Percentiles rank a stretch among this genome's conserved stretches.
phyloP scores from a whole-genome alignment of 2,329 filamentous ascomycete genomes.

The Aspergillus arachidicola region DNA sequence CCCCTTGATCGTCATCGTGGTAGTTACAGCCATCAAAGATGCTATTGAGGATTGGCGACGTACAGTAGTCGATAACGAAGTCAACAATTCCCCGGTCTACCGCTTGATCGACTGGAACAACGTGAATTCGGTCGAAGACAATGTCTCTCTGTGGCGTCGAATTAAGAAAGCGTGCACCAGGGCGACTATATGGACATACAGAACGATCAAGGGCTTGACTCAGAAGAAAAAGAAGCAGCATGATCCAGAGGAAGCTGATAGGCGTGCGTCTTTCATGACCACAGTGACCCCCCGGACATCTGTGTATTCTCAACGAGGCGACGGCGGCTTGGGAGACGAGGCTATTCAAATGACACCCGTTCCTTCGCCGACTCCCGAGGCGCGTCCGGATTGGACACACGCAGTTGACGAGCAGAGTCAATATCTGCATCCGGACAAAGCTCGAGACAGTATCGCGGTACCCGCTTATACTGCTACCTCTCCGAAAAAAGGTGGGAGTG shows the following conservation, averaged over 20 bases:
- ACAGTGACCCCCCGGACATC: slow-evolving; percentile 59
- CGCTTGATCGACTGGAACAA: slow-evolving; percentile 86
- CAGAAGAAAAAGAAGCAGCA: slow-evolving; percentile 48
- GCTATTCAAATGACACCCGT: slow-evolving; percentile 97
- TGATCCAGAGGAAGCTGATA: slow-evolving; percentile 49
- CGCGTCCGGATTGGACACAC: slow-evolving; percentile 48
- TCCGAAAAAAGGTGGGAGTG: slow-evolving; percentile 59
- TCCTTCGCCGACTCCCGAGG: slow-evolving; percentile 71
- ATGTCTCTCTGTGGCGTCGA: slow-evolving; percentile 80
- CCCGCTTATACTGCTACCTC: slow-evolving; percentile 26
- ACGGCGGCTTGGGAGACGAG: slow-evolving; percentile 51
- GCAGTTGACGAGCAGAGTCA: slow-evolving; percentile 32
- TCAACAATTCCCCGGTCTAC: slow-evolving; percentile 96
- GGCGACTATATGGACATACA: slow-evolving; percentile 59
- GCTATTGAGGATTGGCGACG: slow-evolving; percentile 93
- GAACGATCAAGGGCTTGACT: slow-evolving; percentile 52
- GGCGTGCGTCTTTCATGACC: slow-evolving; percentile 68
- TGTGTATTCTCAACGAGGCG: slow-evolving; percentile 54
- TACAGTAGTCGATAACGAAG: slow-evolving; percentile 85
- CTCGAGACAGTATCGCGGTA: slow-evolving; percentile 27
- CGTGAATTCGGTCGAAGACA: slow-evolving; percentile 87
- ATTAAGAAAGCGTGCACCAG: slow-evolving; percentile 86
- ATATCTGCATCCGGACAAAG: slow-evolving; percentile 34
- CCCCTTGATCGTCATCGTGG: slow-evolving; percentile 88
- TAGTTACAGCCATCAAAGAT: slow-evolving; percentile 89